These are phyloP conservation scores for Nannizzia gypsea DNA, from an alignment of 2,329 filamentous ascomycete species.

Conservation along the genomic window DNA sequence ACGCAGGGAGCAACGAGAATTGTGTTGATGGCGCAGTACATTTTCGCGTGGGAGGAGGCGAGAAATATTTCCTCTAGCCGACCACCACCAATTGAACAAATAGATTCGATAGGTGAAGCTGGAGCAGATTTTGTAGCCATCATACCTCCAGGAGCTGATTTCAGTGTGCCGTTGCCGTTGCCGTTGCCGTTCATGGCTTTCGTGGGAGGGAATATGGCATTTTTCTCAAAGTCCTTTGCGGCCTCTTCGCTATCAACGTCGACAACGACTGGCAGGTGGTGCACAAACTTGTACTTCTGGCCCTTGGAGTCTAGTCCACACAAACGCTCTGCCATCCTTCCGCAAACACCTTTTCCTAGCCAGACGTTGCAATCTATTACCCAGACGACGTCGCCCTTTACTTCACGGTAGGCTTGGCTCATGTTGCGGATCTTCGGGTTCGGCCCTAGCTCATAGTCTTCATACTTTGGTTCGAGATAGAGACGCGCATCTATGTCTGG, in stretches of 20 bases:
- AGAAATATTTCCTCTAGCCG: constrained; percentile 91
- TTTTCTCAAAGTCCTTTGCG: constrained; percentile 18
- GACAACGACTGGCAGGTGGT: constrained; percentile 83
- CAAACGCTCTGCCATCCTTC: constrained; percentile 79
- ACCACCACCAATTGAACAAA: constrained; percentile 51
- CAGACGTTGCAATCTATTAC: constrained; percentile 95
- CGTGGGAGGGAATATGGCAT: constrained; percentile 1
- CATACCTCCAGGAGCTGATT: not conserved
- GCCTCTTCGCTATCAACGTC: constrained; percentile 43
- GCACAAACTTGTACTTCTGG: constrained; percentile 72
- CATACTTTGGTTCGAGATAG: constrained; percentile 66
- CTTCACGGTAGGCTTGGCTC: constrained; percentile 82
- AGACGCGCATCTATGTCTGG: constrained; percentile 58
- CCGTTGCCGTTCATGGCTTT: constrained; percentile 1
- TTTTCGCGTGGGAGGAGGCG: constrained; percentile 86
- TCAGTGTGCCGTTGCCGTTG: not conserved
- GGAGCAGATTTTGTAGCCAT: not conserved
- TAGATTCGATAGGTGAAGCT: constrained; percentile 8
- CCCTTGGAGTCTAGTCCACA: constrained; percentile 50
- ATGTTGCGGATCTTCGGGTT: constrained; percentile 99
- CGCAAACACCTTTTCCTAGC: constrained; percentile 66
- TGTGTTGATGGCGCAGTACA: constrained; percentile 94
- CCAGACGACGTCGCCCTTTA: constrained; percentile 81
- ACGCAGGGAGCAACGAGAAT: constrained; percentile 84
- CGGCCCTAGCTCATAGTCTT: constrained; percentile 58